Base-by-base conservation (phyloP, 2,329 filamentous ascomycete genomes). In the Coniochaeta hoffmannii region DNA sequence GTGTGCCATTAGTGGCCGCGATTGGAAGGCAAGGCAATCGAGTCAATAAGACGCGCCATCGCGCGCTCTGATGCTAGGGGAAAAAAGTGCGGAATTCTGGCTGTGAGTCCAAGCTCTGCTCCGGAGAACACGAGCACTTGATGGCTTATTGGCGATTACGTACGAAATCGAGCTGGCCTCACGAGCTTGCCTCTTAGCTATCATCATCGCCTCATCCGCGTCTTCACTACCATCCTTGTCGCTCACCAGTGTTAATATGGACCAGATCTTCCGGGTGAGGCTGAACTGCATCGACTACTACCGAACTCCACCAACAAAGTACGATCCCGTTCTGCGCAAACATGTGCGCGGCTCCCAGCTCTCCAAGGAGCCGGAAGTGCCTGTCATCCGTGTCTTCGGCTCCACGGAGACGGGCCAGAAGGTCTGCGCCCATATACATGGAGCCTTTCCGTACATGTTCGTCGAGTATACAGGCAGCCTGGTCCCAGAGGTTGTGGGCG, bases 211-310 rank as follows among this genome's bases (percentile, higher is more conserved):
- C n/a, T 10, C 19, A 26, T 46, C 15, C 5, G 11, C 41, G n/a
- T 46, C 11, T 28, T 19, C 38, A 44, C 15, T 22, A 55, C 19
- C 30, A 24, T 34, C 64, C 66, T 58, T 61, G 75, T 75, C 22
- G n/a, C 22, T 5, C 9, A n/a, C 24, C 2, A 26, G 19, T 6
- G 11, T 11, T 38, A 32, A 22, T 53, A 53, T 53, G 50, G 50
- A 53, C 87, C 87, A 90, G 65, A 77, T 82, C 63, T 97, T 99
- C 74, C 88, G 89, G 64, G 85, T 99, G 68, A 88, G 92, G 64
- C 77, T 99, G 67, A 97, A 99, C 70, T 96, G 90, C 75, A 87
- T 99, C 74, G 94, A 99, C 72, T 87, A 94, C 70, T 99, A 97
- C 70, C 91, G 96, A 73, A 83, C 86, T 38, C 78, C 78, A 11